These are phyloP conservation scores for Paecilomyces variotii DNA, from an alignment of 2,329 filamentous ascomycete species.

Conservation along the genomic window DNA sequence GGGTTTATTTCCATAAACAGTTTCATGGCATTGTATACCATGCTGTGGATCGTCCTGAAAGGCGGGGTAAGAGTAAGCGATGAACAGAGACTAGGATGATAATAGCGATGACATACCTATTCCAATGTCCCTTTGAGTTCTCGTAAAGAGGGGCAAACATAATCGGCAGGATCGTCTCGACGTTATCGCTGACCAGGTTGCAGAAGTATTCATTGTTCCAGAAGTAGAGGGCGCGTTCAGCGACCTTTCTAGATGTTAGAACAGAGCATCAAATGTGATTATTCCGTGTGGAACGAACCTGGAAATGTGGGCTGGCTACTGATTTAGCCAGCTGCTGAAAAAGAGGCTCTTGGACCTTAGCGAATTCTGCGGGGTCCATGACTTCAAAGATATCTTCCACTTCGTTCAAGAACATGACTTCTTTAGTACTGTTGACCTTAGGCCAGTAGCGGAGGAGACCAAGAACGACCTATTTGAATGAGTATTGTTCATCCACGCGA, in stretches of 20 bases:
- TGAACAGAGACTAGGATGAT: background rate
- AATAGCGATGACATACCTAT: constrained; percentile 57
- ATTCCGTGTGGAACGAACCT: constrained; percentile 42
- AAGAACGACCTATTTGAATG: constrained; percentile 65
- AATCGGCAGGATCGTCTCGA: constrained; percentile 95
- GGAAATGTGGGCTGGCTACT: constrained; percentile 96
- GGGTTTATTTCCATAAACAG: constrained; percentile 99
- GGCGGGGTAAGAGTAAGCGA: background rate
- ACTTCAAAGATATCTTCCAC: constrained; percentile 99
- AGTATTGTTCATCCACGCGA: background rate
- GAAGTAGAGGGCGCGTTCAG: constrained; percentile 94
- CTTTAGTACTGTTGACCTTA: constrained; percentile 98
- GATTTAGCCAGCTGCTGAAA: constrained; percentile 98
- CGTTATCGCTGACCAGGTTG: constrained; percentile 97
- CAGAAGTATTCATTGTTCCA: constrained; percentile 99
- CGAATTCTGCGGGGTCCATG: constrained; percentile 97
- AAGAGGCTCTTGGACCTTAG: constrained; percentile 94
- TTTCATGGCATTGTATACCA: constrained; percentile 99
- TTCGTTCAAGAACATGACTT: constrained; percentile 99
- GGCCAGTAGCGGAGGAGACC: constrained; percentile 95
- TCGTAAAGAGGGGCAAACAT: constrained; percentile 99
- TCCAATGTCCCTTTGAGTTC: constrained; percentile 99
- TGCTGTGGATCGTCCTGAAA: constrained; percentile 91
- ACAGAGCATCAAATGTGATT: background rate
- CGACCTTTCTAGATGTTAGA: constrained; percentile 50